phyloP scores from a whole-genome alignment of 2,329 filamentous ascomycete species.

The Sporothrix humicola region DNA sequence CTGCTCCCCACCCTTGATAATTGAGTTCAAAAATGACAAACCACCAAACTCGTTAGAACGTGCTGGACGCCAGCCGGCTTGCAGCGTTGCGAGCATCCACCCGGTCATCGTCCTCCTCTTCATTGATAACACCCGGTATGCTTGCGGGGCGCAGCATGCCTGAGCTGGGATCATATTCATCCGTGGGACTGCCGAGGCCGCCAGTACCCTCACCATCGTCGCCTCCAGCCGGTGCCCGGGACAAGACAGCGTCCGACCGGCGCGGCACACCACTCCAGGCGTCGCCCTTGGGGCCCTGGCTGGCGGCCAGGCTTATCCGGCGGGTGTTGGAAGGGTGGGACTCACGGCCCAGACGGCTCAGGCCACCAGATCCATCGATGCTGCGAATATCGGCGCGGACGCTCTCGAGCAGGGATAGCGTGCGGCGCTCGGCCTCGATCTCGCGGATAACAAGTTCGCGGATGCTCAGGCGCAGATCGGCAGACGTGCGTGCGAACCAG shows the following conservation, averaged over 20 bases:
- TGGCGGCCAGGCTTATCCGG: slow-evolving; percentile 78
- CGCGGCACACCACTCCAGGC: slow-evolving; percentile 95
- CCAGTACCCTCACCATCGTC: slow-evolving; percentile 40
- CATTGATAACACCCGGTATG: slow-evolving; percentile 63
- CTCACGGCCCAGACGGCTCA: slow-evolving; percentile 88
- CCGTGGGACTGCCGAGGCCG: slow-evolving; percentile 44
- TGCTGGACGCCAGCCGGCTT: slow-evolving; percentile 90
- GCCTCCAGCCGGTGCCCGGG: slow-evolving; percentile 52
- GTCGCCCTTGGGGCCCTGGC: slow-evolving; percentile 96
- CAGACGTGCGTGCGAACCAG: slow-evolving; percentile 86
- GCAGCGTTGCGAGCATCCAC: slow-evolving; percentile 96
- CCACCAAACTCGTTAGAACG: slow-evolving; percentile 65
- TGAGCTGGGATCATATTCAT: slow-evolving; percentile 49
- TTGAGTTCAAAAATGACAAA: no score
- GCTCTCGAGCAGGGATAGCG: slow-evolving; percentile 88
- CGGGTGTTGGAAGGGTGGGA: slow-evolving; percentile 73
- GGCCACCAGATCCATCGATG: slow-evolving; percentile 88
- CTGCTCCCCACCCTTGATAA: background rate
- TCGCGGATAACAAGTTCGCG: slow-evolving; percentile 92
- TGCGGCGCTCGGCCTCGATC: slow-evolving; percentile 93
- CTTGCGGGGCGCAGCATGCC: slow-evolving; percentile 44
- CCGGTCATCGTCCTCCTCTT: slow-evolving; percentile 90
- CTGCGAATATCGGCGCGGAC: slow-evolving; percentile 91
- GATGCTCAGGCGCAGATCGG: slow-evolving; percentile 82
- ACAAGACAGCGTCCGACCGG: slow-evolving; percentile 72